Base-by-base conservation (phyloP, 2,329 filamentous ascomycete genomes). In the Phaeomoniella chlamydospora region DNA sequence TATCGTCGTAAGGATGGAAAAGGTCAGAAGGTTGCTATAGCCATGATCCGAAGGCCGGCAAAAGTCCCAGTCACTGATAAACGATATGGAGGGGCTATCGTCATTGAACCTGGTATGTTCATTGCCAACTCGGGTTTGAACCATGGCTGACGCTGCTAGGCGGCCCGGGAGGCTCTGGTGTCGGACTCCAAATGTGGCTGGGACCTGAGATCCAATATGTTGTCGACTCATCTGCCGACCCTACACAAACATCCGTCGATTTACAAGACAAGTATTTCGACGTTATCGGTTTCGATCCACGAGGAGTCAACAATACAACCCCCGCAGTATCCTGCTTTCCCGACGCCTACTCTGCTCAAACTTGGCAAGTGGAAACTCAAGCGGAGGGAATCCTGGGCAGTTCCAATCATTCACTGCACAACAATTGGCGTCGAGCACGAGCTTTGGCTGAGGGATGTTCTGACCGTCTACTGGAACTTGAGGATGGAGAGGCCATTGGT, bases 1-100 rank as follows among this genome's bases (percentile, higher is more conserved):
- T 66, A 61, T 49, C 59, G 22, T 44, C 15, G 46, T 11, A 17
- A 52, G 30, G 46, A 48, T 15, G 22, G 22, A n/a, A 26, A 26
- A 26, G 22, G 22, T 26, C 6, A 6, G 9, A 26, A 26, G n/a
- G 54, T 65, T 13, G 53, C 53, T 2, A 42, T 70, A 15, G 65
- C 65, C 3, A 48, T 70, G 6, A 54, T 61, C n/a, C 59, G 59
- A 17, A 50, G 61, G 5, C 62, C 67, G 0, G 65, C 65, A 3
- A 58, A 31, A 11, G 47, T 49, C 12, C 37, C 42, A 17, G 22
- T 35, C 9, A 18, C 56, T 1, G 59, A 69, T 45, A 47, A 55
- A 11, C 53, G 54, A 5, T 65, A 66, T 42, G 62, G 62, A 2
- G 65, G 66, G 3, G 54, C 63, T 1, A 53, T 69, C 16, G 35